Evolutionary conservation across 371 early-diverging fungal species (phyloP), one percentile per base, ranked within the genome.

Genomic region (Mucor ambiguus): DNA sequence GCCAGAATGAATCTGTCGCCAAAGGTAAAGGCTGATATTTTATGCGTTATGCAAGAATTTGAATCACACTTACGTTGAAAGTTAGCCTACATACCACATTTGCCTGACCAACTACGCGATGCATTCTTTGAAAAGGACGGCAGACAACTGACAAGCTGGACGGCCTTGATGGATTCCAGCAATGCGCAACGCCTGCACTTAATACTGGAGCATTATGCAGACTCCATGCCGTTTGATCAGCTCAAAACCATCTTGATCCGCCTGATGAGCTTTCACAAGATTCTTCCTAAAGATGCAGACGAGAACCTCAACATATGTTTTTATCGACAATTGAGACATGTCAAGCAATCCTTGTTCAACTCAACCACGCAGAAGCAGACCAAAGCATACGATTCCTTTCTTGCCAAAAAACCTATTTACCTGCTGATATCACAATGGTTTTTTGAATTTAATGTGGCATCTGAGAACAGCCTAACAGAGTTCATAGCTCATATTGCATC

Each of bases 361-460:
- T 12, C 12, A 12, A 48, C 52, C 0, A 11, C 11, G 8, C 56
- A 38, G 41, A 57, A 22, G 29, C 35, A 58, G n/a, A 52, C 46
- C 9, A 63, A 57, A 30, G 58, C 58, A 37, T 46, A 49, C 28
- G 59, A 62, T 18, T 43, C 58, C 10, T 26, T 58, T 32, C 28
- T 58, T 18, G 28, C 46, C 0, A 64, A 64, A 26, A 14, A 35
- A 8, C 59, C 58, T 10, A 8, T 63, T 18, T 58, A 58, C n/a
- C 38, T 52, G 8, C 43, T 58, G n/a, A 26, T 68, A 7, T 46
- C 68, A 11, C 22, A 29, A 1, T 68, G 63, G 63, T 68, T 68
- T 62, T 68, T 41, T 48, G 67, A 67, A 49, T 58, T 57, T 32
- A 41, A 68, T 26, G 37, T 48, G 12, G 11, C 59, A 20, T 59